Evolutionary conservation across 2,329 filamentous ascomycete genomes (phyloP).

Genomic region (Elsinoe ampelina): DNA sequence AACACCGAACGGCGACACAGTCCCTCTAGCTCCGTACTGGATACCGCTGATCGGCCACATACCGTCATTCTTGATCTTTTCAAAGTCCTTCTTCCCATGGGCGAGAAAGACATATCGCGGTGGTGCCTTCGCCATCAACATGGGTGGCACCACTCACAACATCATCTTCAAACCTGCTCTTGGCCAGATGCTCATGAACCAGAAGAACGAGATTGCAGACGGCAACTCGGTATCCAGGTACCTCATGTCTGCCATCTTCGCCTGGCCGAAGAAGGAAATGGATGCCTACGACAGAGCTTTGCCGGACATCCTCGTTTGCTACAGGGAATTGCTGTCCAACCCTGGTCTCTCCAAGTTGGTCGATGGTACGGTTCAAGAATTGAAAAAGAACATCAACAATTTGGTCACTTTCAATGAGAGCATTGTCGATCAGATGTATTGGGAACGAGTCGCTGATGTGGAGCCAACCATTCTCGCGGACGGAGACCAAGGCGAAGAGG

Average conservation of each 20-base stretch:
- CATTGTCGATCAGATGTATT: conserved; percentile 51
- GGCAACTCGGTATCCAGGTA: conserved; percentile 21
- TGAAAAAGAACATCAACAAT: conserved; percentile 42
- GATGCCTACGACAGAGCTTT: conserved; percentile 29
- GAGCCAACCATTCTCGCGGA: conserved; percentile 32
- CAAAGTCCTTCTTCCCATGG: conserved; percentile 35
- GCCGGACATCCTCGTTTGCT: conserved; percentile 26
- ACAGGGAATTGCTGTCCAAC: conserved; percentile 39
- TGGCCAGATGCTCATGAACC: conserved; percentile 33
- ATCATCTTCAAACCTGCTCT: conserved; percentile 43
- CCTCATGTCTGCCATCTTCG: conserved; percentile 32
- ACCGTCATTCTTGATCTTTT: conserved; percentile 39
- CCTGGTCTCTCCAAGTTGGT: conserved; percentile 37
- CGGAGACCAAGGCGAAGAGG: conserved; percentile 41
- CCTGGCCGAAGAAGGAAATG: conserved; percentile 30
- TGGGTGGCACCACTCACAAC: conserved; percentile 42
- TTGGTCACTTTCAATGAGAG: conserved; percentile 52
- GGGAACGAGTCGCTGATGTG: conserved; percentile 48
- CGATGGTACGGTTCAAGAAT: conserved; percentile 28
- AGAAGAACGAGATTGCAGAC: conserved; percentile 25
- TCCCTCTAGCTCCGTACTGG: conserved; percentile 50
- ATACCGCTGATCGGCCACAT: conserved; percentile 49
- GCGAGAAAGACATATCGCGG: conserved; percentile 31
- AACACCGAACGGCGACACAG: conserved; percentile 23
- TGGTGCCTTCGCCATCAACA: conserved; percentile 40